phyloP scores from a whole-genome alignment of 2,329 filamentous ascomycete genomes.

The Fusarium fracticaudum region DNA sequence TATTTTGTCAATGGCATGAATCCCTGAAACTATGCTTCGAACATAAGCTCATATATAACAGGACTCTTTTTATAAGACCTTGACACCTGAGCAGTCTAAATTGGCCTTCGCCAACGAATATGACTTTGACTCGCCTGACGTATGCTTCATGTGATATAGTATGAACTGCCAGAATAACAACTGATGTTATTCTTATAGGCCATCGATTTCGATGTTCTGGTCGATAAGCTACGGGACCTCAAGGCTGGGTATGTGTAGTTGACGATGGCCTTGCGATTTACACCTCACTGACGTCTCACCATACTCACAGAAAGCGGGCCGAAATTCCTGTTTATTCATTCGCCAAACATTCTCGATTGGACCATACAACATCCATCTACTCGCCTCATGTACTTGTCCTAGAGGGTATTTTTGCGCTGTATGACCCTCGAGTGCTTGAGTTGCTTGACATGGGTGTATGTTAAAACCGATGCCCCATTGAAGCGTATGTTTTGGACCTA shows the following conservation, averaged over 20 bases:
- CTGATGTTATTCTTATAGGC: conserved; percentile 57
- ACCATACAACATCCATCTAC: conserved; percentile 87
- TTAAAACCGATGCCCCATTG: not conserved
- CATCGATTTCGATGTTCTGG: conserved; percentile 91
- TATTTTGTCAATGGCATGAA: conserved; percentile 89
- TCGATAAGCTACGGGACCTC: conserved; percentile 81
- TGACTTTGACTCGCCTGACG: conserved; percentile 92
- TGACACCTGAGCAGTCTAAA: conserved; percentile 80
- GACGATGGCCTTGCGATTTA: not conserved
- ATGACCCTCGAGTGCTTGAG: conserved; percentile 85
- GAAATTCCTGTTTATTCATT: conserved; percentile 98
- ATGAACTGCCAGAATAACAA: not conserved
- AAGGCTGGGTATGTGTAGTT: conserved; percentile 81
- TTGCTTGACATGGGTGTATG: conserved; percentile 88
- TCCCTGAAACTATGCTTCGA: not conserved
- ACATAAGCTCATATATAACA: conserved; percentile 51
- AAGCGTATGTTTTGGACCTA: not conserved
- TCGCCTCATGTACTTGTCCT: conserved; percentile 95
- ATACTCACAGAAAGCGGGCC: conserved; percentile 73
- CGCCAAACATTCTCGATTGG: conserved; percentile 83
- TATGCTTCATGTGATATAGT: conserved; percentile 44
- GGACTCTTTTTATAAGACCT: conserved; percentile 97
- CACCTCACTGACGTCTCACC: conserved; percentile 18
- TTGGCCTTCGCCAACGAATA: conserved; percentile 90
- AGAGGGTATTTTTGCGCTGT: conserved; percentile 94